Base-by-base conservation (phyloP, 192 early-diverging fungal species). In the Glomus cerebriforme region DNA sequence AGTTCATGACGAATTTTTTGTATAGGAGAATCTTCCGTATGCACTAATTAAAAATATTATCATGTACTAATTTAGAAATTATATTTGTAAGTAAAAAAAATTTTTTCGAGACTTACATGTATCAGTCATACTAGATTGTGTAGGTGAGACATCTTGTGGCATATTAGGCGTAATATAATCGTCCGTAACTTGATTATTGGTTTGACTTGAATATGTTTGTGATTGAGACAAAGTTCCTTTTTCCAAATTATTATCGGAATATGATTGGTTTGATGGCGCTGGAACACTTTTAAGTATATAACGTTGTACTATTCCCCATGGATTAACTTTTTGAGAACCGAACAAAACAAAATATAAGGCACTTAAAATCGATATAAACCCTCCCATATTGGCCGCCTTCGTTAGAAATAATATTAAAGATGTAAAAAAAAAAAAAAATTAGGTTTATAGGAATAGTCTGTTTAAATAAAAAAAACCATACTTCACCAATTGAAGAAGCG, bases 321-420 rank as follows among this genome's bases (percentile, higher is more conserved):
- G 76, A 68, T 67, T 59, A 17, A 67, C 45, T 45, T 43, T 19
- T 24, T 34, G 22, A 13, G 76, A 67, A 27, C 76, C 76, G 9
- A 78, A 39, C 19, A 78, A 27, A 29, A 78, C 13, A 27, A 78
- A 78, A 15, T 78, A 78, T 29, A n/a, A 2, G 7, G 76, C 76
- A 32, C 63, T 66, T 31, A 78, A 26, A 31, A 78, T 78, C 27
- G 63, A 67, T 6, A 78, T 7, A 67, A 78, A 78, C 27, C 76
- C 76, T 29, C 76, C 76, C 76, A 78, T 78, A 22, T 78, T 78
- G 22, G 76, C 76, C 22, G 76, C 64, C 49, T 54, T 54, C 49
- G 6, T 22, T 54, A 66, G 3, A 66, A 26, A 27, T 12, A 66
- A 66, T 22, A 66, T n/a, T n/a, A n/a, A n/a, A n/a, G n/a, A n/a